Evolutionary conservation across 768 basidiomycete genomes (phyloP).

Genomic region (Serendipita sp.): DNA sequence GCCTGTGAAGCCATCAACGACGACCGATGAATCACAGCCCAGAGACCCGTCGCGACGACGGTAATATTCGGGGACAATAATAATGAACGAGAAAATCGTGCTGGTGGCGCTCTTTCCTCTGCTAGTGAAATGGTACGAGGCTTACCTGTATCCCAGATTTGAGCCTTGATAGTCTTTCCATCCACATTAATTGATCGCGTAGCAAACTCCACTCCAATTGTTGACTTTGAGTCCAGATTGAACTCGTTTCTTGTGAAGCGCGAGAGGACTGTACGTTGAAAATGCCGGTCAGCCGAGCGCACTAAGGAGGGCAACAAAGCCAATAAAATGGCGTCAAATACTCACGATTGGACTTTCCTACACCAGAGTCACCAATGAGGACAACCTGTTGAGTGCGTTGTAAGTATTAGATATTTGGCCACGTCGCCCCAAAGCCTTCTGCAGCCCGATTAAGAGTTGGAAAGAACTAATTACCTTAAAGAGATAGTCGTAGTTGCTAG

Average conservation of each 20-base stretch:
- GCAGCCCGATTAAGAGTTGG: neutral
- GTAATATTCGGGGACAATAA: neutral
- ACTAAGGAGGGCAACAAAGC: neutral
- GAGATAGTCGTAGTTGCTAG: constrained; percentile 94
- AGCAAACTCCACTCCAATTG: constrained; percentile 98
- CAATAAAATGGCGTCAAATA: constrained; percentile 12
- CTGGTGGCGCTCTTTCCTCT: neutral
- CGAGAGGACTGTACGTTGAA: constrained; percentile 63
- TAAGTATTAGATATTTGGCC: neutral
- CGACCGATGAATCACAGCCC: neutral
- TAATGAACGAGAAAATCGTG: neutral
- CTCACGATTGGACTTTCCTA: constrained; percentile 88
- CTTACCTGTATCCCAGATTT: constrained; percentile 98
- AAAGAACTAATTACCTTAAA: constrained; percentile 63
- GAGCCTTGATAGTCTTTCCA: constrained; percentile 91
- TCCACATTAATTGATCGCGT: constrained; percentile 93
- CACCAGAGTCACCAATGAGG: constrained; percentile 96
- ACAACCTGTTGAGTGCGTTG: constrained; percentile 49
- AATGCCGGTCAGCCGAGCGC: constrained; percentile 8
- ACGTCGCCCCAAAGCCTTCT: neutral
- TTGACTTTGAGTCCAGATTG: constrained; percentile 97
- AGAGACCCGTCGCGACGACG: neutral
- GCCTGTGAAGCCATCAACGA: neutral
- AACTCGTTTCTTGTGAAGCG: constrained; percentile 99
- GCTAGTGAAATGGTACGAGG: constrained; percentile 7